phyloP scores from a whole-genome alignment of 371 early-diverging fungal genomes.

The Nematocida sp. region DNA sequence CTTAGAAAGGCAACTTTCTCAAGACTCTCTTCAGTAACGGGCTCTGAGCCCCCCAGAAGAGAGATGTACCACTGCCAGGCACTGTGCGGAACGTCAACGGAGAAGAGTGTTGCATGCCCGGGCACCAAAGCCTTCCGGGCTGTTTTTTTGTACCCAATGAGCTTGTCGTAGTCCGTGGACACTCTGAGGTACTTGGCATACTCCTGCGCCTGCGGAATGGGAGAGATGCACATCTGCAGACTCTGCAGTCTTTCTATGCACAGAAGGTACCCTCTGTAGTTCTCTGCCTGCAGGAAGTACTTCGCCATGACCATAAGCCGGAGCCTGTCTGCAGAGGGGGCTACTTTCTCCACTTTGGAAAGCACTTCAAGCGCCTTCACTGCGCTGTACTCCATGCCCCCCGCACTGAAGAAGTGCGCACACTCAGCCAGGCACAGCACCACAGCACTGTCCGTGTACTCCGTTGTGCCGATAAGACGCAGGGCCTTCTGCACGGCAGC shows the following conservation, averaged over 20 bases:
- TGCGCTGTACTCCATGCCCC: conserved; percentile 25
- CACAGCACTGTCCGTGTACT: not conserved
- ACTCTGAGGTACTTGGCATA: conserved; percentile 28
- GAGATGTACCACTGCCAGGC: conserved; percentile 19
- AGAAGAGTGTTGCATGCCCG: not conserved
- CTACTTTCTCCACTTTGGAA: not conserved
- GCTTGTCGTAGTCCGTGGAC: conserved; percentile 39
- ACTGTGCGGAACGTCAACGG: not conserved
- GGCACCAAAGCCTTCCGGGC: not conserved
- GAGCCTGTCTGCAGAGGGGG: not conserved
- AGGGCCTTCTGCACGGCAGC: not conserved
- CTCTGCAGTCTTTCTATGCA: conserved; percentile 27
- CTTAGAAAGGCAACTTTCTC: conserved; percentile 25
- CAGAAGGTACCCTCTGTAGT: conserved; percentile 28
- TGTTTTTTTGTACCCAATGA: conserved; percentile 13
- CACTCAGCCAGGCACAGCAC: not conserved
- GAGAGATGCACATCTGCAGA: conserved; percentile 15
- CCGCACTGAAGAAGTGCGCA: not conserved
- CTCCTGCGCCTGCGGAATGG: not conserved
- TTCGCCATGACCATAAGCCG: conserved; percentile 21
- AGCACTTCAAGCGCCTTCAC: not conserved
- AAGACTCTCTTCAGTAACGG: not conserved
- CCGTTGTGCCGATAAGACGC: not conserved
- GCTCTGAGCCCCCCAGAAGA: not conserved
- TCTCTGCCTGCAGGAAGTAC: conserved; percentile 5